Base-by-base conservation (phyloP, 164 flowering plant species). In the Magnolia changhungtana region DNA sequence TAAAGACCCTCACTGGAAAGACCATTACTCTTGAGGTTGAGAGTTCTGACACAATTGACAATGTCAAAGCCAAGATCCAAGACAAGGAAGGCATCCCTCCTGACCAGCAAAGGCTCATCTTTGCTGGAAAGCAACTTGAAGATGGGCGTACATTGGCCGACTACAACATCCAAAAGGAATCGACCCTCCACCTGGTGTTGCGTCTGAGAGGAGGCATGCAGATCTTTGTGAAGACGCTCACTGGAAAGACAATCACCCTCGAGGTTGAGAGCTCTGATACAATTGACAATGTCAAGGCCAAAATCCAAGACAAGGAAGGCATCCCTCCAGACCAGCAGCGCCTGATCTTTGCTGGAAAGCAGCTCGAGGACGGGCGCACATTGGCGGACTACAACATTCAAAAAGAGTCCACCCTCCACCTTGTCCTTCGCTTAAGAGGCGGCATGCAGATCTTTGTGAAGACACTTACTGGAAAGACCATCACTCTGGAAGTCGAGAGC, bases 331-430 rank as follows among this genome's bases (percentile, higher is more conserved):
- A 66, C 31, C 69, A 66, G 69, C 69, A 66, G 16, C 21, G 69
- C 31, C 27, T 66, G 14, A 66, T 66, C 61, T 55, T 52, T 72
- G 63, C 27, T 27, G 18, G 72, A 16, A 70, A 70, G 29, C 52
- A 70, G 55, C 21, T 70, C 16, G 72, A 70, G 27, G 72, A 70
- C 7, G 72, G 72, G 5, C 50, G 72, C 8, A 70, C 72, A 1
- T 50, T 70, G 8, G 72, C 72, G 1, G 72, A 70, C 21, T 70
- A 66, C 13, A 66, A 66, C 31, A 66, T 66, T 9, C 69, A 66
- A 27, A 66, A 66, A 27, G 69, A 66, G 29, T 70, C 72, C 51
- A 70, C 72, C 23, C 72, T 70, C 21, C 72, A 70, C 72, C 72
- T 70, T 70, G 72, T 70, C 72, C 72, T 70, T 16, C 50, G 72